These are phyloP conservation scores for Hylodesmum podocarpum DNA, from an alignment of 306 rosid species.

Conservation along the genomic window DNA sequence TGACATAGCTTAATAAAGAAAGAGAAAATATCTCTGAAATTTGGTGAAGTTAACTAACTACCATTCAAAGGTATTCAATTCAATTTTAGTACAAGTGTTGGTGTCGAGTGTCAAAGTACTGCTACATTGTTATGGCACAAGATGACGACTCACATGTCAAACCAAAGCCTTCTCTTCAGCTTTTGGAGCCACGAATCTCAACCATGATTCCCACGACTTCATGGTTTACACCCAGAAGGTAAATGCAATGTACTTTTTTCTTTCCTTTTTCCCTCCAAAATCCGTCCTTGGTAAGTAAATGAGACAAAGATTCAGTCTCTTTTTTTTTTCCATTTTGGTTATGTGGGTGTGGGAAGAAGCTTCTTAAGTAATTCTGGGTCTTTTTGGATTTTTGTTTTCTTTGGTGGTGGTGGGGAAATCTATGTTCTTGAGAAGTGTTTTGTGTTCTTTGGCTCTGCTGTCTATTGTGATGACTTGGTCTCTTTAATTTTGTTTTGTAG, in stretches of 20 bases:
- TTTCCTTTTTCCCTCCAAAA: not conserved
- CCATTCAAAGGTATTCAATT: conserved; percentile 26
- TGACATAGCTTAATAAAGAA: not conserved
- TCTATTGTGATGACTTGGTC: not conserved
- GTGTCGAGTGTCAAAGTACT: not conserved
- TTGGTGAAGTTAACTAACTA: conserved; percentile 13
- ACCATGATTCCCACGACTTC: conserved; percentile 51
- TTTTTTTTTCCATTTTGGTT: conserved; percentile 12
- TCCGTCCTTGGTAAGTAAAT: not conserved
- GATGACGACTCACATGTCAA: not conserved
- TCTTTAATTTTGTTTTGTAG: conserved; percentile 42
- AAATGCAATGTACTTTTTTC: not conserved
- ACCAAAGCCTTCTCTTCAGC: not conserved
- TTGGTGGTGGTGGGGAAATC: not conserved
- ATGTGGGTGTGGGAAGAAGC: not conserved
- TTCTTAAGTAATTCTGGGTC: not conserved
- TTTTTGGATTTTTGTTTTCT: not conserved
- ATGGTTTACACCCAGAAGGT: conserved; percentile 89
- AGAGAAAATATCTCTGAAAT: not conserved
- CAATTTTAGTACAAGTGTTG: not conserved
- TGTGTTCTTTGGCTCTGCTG: not conserved
- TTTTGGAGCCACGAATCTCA: conserved; percentile 37
- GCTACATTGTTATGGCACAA: conserved; percentile 16
- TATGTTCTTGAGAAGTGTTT: not conserved
- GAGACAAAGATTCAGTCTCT: not conserved